These are phyloP conservation scores for Rhodotorula toruloides DNA, from an alignment of 768 basidiomycete species.

Conservation along the genomic window DNA sequence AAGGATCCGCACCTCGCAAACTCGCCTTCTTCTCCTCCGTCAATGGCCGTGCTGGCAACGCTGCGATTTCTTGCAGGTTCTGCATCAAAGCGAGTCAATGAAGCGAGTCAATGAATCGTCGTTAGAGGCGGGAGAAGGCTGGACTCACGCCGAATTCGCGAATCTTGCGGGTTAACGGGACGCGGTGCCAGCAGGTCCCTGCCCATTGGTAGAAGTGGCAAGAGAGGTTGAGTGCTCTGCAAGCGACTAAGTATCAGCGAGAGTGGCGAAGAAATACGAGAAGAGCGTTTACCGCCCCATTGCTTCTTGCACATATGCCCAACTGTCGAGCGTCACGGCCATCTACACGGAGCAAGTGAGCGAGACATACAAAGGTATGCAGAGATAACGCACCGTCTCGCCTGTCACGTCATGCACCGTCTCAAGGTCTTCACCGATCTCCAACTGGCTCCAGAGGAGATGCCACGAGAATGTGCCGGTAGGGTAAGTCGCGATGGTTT, in stretches of 20 bases:
- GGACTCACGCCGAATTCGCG: neutral
- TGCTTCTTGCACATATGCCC: slow-evolving; percentile 2
- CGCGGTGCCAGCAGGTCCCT: neutral
- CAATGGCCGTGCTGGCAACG: neutral
- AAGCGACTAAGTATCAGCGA: neutral
- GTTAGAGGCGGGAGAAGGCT: too few species aligned
- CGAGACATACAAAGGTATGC: neutral
- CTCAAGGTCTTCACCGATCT: slow-evolving; percentile 2
- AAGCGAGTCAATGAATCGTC: too few species aligned
- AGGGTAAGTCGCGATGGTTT: neutral
- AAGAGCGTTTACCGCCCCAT: neutral
- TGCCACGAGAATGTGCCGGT: neutral
- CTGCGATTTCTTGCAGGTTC: neutral
- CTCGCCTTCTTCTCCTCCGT: neutral
- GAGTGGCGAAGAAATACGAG: too few species aligned
- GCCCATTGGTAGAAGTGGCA: slow-evolving; percentile 7
- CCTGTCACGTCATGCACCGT: neutral
- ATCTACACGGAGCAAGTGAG: neutral
- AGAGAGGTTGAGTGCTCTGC: neutral
- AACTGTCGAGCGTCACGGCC: slow-evolving; percentile 1
- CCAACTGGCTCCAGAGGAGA: neutral
- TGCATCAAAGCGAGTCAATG: neutral
- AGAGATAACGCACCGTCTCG: neutral
- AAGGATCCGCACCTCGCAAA: neutral
- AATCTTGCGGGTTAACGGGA: neutral